Percentiles rank a stretch among this genome's conserved stretches.
phyloP scores from a whole-genome alignment of 768 basidiomycete genomes.

The Lentinula boryana region DNA sequence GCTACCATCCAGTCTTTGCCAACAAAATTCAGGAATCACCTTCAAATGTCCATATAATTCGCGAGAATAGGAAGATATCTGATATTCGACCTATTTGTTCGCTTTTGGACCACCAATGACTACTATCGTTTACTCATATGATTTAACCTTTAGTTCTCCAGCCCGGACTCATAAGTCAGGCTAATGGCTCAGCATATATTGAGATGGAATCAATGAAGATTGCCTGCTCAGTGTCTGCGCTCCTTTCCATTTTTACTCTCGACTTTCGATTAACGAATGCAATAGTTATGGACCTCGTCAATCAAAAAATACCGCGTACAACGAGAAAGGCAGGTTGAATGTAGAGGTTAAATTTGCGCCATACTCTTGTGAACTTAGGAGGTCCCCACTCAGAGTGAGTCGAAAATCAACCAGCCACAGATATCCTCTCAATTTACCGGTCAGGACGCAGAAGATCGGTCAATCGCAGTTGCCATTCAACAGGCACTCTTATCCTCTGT shows the following conservation, averaged over 20 bases:
- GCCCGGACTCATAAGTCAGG: constrained; percentile 85
- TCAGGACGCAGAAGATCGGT: constrained; percentile 92
- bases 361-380: constrained; percentile 74
- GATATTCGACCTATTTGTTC: constrained; percentile 88
- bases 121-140: not conserved
- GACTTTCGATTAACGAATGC: constrained; percentile 10
- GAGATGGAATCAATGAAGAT: constrained; percentile 91
- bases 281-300: constrained; percentile 80
- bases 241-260: constrained; percentile 3
- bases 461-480: constrained; percentile 75
- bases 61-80: constrained; percentile 44
- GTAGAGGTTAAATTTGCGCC: constrained; percentile 97
- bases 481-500: constrained; percentile 83
- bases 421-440: constrained; percentile 14
- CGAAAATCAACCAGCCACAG: constrained; percentile 1
- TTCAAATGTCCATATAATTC: constrained; percentile 23
- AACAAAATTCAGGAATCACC: constrained; percentile 18
- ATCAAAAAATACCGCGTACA: constrained; percentile 74
- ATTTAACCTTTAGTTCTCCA: constrained; percentile 60
- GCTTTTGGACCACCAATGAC: constrained; percentile 14
- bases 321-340: constrained; percentile 82
- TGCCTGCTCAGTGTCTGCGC: constrained; percentile 88
- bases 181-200: constrained; percentile 95
- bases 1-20: constrained; percentile 55
- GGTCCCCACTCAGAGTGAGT: constrained; percentile 83